Evolutionary conservation across 208 protist species (phyloP), one percentile per base, ranked within the genome.

Genomic region (Kentomonas sorsogonicus): DNA sequence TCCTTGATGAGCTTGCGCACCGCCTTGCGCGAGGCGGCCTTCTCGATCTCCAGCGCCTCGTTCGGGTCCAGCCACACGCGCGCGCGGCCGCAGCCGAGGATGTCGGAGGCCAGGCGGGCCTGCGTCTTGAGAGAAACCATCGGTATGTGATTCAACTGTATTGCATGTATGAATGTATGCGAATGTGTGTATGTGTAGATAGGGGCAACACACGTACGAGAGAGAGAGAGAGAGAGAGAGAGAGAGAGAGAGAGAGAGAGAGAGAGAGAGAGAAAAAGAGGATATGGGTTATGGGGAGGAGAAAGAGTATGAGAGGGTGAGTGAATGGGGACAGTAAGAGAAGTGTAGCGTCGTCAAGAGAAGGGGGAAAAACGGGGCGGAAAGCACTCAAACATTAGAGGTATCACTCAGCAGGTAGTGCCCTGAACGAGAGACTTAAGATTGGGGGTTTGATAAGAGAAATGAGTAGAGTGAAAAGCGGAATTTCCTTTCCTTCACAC

Each of bases 51-150:
- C 54, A 63, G 65, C 44, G 95, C 81, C 86, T 99, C 98, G 70
- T 97, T 98, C 53, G 98, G 98, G 77, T 99, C 97, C 16, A 99
- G 73, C 98, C 97, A 99, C 56, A 99, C 86, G 72, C 97, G 95
- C 40, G 81, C 65, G 60, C 97, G 83, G 64, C 98, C 98, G 79
- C 98, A 99, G 69, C 98, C 96, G 43, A 99, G 85, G 54, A 99
- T 95, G 71, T 83, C 87, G 26, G 98, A 93, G 23, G 98, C 98
- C 13, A 99, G 86, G 53, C 98, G 83, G 82, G 99, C 99, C 86
- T 99, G 98, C 16, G 99, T 81, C 77, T 89, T 90, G 34, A 94
- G 74, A 51, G 83, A 89, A 34, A 86, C 80, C 84, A 92, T 92
- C 27, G 7, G 5, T 25, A 9, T 52, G 7, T 36, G 27, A 31